Percentiles rank a stretch among this genome's conserved stretches.
Evolutionary conservation across 768 basidiomycete species (phyloP).

Genomic region (Russula emetica): DNA sequence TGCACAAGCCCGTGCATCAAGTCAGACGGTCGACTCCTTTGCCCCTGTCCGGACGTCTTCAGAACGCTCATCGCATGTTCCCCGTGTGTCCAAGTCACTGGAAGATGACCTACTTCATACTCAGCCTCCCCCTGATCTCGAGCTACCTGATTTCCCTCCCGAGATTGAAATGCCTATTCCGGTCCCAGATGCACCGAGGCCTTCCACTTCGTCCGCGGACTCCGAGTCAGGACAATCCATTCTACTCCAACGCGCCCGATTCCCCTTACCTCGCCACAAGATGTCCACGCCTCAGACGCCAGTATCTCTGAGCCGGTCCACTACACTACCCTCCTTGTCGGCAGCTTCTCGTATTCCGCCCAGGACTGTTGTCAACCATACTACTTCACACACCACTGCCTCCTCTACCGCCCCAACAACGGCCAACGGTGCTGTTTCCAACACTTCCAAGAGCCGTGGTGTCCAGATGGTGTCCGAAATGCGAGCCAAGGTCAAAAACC

Average conservation of each 20-base stretch:
- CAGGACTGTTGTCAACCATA: slow-evolving; percentile 40
- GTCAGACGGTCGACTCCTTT: slow-evolving; percentile 25
- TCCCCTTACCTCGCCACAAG: slow-evolving; percentile 39
- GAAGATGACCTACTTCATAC: slow-evolving; percentile 59
- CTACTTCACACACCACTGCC: slow-evolving; percentile 30
- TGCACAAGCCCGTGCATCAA: slow-evolving; percentile 36
- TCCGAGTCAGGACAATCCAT: slow-evolving; percentile 42
- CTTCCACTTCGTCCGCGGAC: slow-evolving; percentile 25
- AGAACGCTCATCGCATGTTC: slow-evolving; percentile 35
- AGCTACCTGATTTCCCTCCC: slow-evolving; percentile 52
- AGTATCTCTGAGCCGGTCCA: slow-evolving; percentile 49
- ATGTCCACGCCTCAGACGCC: slow-evolving; percentile 42
- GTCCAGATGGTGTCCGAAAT: slow-evolving; percentile 93
- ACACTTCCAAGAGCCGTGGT: slow-evolving; percentile 67
- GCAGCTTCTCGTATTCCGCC: slow-evolving; percentile 43
- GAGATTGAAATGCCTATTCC: slow-evolving; percentile 28
- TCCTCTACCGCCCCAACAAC: slow-evolving; percentile 37
- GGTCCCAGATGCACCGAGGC: slow-evolving; percentile 17
- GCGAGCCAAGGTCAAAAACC: slow-evolving; percentile 74
- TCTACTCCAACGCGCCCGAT: slow-evolving; percentile 50
- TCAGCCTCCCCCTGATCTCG: slow-evolving; percentile 56
- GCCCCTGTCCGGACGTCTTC: slow-evolving; percentile 30
- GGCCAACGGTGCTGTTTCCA: slow-evolving; percentile 35
- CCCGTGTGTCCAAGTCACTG: slow-evolving; percentile 33
- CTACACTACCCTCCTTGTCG: slow-evolving; percentile 49